phyloP scores from a whole-genome alignment of 345 rosid genomes.

The Ailanthus altissimus region DNA sequence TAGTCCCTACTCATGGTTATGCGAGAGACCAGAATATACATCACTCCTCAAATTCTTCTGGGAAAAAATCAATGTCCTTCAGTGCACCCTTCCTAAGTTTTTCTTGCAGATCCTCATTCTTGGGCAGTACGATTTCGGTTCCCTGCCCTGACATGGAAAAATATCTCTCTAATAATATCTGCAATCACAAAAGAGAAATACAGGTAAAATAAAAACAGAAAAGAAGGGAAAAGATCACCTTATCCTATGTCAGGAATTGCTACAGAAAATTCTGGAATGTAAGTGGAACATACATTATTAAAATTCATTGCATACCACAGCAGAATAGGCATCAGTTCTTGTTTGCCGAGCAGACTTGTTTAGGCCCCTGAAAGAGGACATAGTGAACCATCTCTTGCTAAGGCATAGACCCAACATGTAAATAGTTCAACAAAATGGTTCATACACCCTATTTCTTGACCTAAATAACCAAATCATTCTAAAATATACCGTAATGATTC shows the following conservation, averaged over 20 bases:
- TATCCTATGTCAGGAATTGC: neutral
- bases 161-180: conserved; percentile 89
- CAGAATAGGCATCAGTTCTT: conserved; percentile 74
- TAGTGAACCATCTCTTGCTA: neutral
- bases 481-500: neutral
- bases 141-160: conserved; percentile 59
- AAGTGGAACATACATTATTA: neutral
- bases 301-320: conserved; percentile 51
- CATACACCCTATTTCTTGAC: neutral
- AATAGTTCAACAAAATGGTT: too few relatives aligned
- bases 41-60: conserved; percentile 30
- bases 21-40: too few relatives aligned
- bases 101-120: conserved; percentile 65
- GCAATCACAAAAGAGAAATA: conserved; percentile 23
- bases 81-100: conserved; percentile 59
- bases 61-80: conserved; percentile 51
- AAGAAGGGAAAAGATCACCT: neutral
- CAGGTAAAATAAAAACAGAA: neutral
- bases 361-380: conserved; percentile 65
- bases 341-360: conserved; percentile 53
- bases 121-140: conserved; percentile 74
- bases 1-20: too few relatives aligned
- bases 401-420: neutral
- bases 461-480: neutral
- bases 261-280: neutral